Evolutionary conservation across 179 eudicot species (phyloP).

Genomic region (Nepenthes alata): DNA sequence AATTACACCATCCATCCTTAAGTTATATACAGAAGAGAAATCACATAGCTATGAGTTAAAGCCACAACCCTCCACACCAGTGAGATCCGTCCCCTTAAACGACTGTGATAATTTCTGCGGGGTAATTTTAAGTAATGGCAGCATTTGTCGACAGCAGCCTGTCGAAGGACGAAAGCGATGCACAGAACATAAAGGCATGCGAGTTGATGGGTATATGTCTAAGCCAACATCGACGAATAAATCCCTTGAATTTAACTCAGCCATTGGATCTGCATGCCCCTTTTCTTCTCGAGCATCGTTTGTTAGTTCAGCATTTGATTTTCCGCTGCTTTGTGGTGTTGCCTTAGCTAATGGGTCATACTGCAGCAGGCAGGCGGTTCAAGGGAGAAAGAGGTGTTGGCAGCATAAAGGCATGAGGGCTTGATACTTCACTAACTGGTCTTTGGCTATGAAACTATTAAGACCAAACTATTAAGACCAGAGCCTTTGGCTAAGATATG

Average conservation of each 20-base stretch:
- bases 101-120: constrained; percentile 23
- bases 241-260: neutral
- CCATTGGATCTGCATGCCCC: too few species aligned
- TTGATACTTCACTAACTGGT: neutral
- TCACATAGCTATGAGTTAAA: neutral
- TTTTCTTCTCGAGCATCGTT: too few species aligned
- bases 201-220: constrained; percentile 14
- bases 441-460: too few species aligned
- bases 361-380: constrained; percentile 31
- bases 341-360: constrained; percentile 23
- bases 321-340: constrained; percentile 24
- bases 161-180: constrained; percentile 51
- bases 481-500: too few species aligned
- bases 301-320: too few species aligned
- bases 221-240: constrained; percentile 5
- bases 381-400: constrained; percentile 52
- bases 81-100: constrained; percentile 4
- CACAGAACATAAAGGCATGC: constrained; percentile 53
- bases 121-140: constrained; percentile 29
- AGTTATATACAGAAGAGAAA: constrained; percentile 2
- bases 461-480: too few species aligned
- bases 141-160: constrained; percentile 26
- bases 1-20: constrained; percentile 11
- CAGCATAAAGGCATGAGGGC: constrained; percentile 56
- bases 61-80: constrained; percentile 2